A percentile compares a stretch with the other conserved stretches of the same genome.
These are phyloP conservation scores for Scheffersomyces quercinus DNA, from an alignment of 1,139 yeast genomes.

Conservation along the genomic window DNA sequence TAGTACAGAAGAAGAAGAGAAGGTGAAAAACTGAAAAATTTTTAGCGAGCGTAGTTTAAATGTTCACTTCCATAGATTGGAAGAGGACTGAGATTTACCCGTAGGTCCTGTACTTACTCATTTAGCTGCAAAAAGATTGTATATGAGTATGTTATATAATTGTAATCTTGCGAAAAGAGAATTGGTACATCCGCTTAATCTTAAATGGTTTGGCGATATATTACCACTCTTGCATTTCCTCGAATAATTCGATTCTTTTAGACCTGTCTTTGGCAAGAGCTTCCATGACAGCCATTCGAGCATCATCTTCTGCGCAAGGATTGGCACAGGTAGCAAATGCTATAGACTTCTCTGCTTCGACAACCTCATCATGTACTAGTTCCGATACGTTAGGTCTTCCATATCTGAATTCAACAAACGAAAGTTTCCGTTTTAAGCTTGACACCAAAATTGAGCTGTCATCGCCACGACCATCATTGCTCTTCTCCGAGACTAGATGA, in stretches of 20 bases:
- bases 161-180: too few relatives aligned
- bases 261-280: constrained; percentile 1
- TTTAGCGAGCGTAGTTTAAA: neutral
- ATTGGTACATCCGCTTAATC: too few relatives aligned
- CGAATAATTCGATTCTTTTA: constrained; percentile 8
- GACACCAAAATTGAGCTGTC: constrained; percentile 13
- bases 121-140: too few relatives aligned
- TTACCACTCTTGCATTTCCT: constrained; percentile 7
- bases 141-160: too few relatives aligned
- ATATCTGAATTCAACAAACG: constrained; percentile 30
- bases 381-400: constrained; percentile 44
- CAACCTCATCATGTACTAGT: constrained; percentile 35
- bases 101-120: too few relatives aligned
- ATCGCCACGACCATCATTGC: constrained; percentile 5
- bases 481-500: constrained; percentile 7
- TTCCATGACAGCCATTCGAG: neutral
- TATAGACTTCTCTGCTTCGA: constrained; percentile 15
- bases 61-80: too few relatives aligned
- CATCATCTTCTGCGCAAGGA: neutral
- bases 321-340: neutral
- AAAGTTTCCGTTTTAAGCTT: constrained; percentile 2
- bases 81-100: too few relatives aligned
- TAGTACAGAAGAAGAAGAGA: neutral
- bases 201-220: too few relatives aligned
- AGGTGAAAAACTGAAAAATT: constrained; percentile 1